Evolutionary conservation across 441 rosid species (phyloP).

Genomic region (Populus hybrid): DNA sequence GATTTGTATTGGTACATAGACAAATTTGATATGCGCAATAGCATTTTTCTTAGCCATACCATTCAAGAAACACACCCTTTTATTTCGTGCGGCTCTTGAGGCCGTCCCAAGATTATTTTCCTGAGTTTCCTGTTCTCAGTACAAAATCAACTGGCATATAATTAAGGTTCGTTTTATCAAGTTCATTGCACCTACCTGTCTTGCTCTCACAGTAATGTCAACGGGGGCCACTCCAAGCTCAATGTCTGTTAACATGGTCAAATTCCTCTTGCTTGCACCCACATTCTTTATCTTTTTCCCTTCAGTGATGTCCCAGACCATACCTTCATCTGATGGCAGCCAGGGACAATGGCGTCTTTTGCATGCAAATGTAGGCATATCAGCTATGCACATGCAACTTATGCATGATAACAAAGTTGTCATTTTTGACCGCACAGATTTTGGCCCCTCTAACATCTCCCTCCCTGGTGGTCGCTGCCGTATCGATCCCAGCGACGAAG

Average conservation of each 20-base stretch:
- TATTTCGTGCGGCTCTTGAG: not conserved
- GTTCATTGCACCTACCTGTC: not conserved
- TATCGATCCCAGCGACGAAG: conserved; percentile 37
- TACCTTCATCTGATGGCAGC: not conserved
- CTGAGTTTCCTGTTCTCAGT: not conserved
- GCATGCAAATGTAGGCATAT: conserved; percentile 61
- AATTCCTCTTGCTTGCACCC: conserved; percentile 15
- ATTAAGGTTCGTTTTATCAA: not conserved
- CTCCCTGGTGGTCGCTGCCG: conserved; percentile 60
- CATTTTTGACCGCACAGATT: conserved; percentile 86
- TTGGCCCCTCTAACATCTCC: conserved; percentile 68
- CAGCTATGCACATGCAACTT: conserved; percentile 94
- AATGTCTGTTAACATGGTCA: conserved; percentile 7
- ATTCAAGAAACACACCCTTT: conserved; percentile 13
- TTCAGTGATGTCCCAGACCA: not conserved
- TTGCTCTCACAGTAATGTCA: not conserved
- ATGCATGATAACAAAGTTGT: conserved; percentile 69
- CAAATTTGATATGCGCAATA: not conserved
- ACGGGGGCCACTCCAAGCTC: not conserved
- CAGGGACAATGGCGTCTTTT: conserved; percentile 50
- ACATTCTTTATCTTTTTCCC: conserved; percentile 6
- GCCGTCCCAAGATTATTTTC: conserved; percentile 12
- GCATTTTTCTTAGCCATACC: conserved; percentile 8
- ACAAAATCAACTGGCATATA: not conserved
- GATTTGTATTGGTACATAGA: conserved; percentile 4